Conservation (phyloP, 179 eudicot genomes). For the Spergularia azorica region DNA sequence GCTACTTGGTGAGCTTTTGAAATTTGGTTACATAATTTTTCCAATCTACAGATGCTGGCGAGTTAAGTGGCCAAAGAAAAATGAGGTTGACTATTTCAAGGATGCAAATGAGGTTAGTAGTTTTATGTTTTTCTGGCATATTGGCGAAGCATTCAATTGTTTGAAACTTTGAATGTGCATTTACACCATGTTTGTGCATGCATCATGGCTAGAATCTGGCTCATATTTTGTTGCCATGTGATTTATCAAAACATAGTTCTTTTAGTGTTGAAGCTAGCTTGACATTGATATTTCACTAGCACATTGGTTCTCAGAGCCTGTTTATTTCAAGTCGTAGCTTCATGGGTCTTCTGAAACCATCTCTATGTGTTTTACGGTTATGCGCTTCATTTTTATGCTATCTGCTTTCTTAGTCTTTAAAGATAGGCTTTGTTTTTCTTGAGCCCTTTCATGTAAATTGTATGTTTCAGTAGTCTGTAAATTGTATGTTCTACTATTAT, state of each 20-base stretch:
- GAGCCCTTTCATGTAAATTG: too few species aligned
- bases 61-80: slow-evolving; percentile 88
- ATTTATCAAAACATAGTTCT: background rate
- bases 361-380: background rate
- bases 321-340: background rate
- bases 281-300: background rate
- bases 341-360: background rate
- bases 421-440: background rate
- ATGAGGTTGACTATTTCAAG: slow-evolving; percentile 53
- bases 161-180: background rate
- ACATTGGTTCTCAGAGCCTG: background rate
- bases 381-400: background rate
- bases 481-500: too few species aligned
- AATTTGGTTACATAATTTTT: slow-evolving; percentile 12
- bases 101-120: slow-evolving; percentile 91
- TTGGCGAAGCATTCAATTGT: background rate
- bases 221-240: background rate
- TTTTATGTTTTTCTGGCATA: background rate
- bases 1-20: slow-evolving; percentile 8
- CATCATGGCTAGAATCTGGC: background rate
- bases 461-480: too few species aligned
- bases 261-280: background rate
- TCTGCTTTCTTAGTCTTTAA: background rate
- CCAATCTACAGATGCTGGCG: slow-evolving; percentile 80
- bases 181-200: background rate